phyloP scores from a whole-genome alignment of 1,284 basidiomycete genomes.

The Moesziomyces antarcticus region DNA sequence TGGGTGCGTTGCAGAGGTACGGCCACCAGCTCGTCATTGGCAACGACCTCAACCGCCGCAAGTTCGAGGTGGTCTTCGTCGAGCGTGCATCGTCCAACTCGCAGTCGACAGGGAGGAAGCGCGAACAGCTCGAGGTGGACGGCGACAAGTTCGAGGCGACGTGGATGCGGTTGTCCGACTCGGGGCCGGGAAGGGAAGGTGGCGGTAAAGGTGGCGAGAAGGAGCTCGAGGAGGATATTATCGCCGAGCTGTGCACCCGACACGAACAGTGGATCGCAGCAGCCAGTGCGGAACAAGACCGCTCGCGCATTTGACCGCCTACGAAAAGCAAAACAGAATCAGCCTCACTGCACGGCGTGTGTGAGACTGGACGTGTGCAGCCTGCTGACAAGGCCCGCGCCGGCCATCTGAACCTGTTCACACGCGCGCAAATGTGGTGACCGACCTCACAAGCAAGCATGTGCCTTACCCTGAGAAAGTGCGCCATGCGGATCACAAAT shows the following conservation, averaged over 20 bases:
- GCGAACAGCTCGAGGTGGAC: constrained; percentile 10
- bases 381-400: too few relatives aligned
- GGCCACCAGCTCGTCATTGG: constrained; percentile 97
- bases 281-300: too few relatives aligned
- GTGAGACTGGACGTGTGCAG: too few relatives aligned
- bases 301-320: too few relatives aligned
- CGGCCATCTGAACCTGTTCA: too few relatives aligned
- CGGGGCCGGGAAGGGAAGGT: constrained; percentile 6
- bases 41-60: constrained; percentile 88
- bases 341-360: too few relatives aligned
- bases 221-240: constrained; percentile 92
- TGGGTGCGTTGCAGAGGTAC: constrained; percentile 86
- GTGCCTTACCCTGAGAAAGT: too few relatives aligned
- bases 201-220: constrained; percentile 63
- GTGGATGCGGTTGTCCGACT: constrained; percentile 76
- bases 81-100: constrained; percentile 53
- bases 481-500: too few relatives aligned
- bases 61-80: constrained; percentile 91
- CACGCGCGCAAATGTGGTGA: too few relatives aligned
- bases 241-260: constrained; percentile 78
- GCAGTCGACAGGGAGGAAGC: background rate
- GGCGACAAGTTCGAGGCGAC: constrained; percentile 72
- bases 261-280: constrained; percentile 78
- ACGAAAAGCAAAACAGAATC: too few relatives aligned
- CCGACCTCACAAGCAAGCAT: too few relatives aligned